phyloP scores from a whole-genome alignment of 2,329 filamentous ascomycete species.

The Calonectria naviculata region DNA sequence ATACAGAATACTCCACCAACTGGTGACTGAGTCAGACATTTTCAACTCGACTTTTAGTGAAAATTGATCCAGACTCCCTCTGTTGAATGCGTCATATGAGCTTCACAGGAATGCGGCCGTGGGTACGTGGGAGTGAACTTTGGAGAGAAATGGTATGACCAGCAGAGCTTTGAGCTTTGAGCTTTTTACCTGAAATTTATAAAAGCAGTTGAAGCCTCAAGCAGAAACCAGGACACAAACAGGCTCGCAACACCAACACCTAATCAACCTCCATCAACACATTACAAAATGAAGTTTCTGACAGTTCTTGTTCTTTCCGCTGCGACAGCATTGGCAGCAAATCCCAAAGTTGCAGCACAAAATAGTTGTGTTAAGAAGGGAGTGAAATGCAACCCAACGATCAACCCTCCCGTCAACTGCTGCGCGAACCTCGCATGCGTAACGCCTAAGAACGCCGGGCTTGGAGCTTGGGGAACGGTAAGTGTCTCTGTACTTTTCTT shows the following conservation, averaged over 20 bases:
- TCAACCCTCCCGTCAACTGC: background rate
- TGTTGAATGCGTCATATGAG: background rate
- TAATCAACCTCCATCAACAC: background rate
- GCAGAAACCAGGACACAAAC: background rate
- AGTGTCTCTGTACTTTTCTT: background rate
- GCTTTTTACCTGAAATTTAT: background rate
- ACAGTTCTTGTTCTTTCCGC: background rate
- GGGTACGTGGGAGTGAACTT: background rate
- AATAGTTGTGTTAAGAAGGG: background rate
- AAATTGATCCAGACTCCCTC: background rate
- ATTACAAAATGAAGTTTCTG: background rate
- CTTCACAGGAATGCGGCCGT: background rate
- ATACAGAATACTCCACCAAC: background rate
- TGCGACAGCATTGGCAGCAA: background rate
- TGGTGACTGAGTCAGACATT: background rate
- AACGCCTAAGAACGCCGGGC: background rate
- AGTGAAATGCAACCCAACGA: background rate
- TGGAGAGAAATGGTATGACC: background rate
- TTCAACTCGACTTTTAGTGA: background rate
- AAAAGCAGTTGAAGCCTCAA: background rate
- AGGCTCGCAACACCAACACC: background rate
- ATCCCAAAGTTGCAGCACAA: background rate
- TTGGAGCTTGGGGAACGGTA: background rate
- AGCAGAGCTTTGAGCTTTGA: no score
- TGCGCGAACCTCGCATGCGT: background rate